These are phyloP conservation scores for Cladophialophora immunda DNA, from an alignment of 2,329 filamentous ascomycete species.

Conservation along the genomic window DNA sequence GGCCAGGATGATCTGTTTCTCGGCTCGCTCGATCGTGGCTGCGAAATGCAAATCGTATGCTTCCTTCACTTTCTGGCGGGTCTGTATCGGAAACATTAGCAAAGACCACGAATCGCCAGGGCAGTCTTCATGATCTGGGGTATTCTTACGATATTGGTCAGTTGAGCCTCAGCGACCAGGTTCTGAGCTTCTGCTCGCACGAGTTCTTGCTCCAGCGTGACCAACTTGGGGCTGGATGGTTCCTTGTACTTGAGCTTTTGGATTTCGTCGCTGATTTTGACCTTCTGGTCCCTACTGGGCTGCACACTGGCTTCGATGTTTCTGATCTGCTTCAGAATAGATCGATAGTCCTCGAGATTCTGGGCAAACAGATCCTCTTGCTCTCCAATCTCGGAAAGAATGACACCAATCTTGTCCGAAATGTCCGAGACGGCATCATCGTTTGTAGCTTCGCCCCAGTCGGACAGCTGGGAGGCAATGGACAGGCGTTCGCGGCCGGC, in stretches of 20 bases:
- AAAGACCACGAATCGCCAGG: neutral
- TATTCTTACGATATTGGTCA: constrained; percentile 83
- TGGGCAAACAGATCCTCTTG: constrained; percentile 91
- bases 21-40: constrained; percentile 91
- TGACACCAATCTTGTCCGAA: constrained; percentile 92
- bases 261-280: constrained; percentile 92
- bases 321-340: constrained; percentile 85
- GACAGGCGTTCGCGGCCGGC: constrained; percentile 84
- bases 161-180: constrained; percentile 92
- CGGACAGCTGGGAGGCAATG: constrained; percentile 89
- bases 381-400: constrained; percentile 91
- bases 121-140: neutral
- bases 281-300: constrained; percentile 85
- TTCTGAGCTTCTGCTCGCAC: constrained; percentile 96
- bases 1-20: constrained; percentile 95
- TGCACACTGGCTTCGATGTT: constrained; percentile 97
- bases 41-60: constrained; percentile 88
- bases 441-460: constrained; percentile 92
- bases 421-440: constrained; percentile 90
- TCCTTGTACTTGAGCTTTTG: constrained; percentile 91
- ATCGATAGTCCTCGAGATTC: constrained; percentile 83
- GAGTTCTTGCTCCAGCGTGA: constrained; percentile 92
- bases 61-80: constrained; percentile 94
- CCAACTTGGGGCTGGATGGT: constrained; percentile 80
- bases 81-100: constrained; percentile 61